Evolutionary conservation across 805 yeast species (phyloP), one percentile per base, ranked within the genome.

Genomic region (Cyberlindnera mycetangii): DNA sequence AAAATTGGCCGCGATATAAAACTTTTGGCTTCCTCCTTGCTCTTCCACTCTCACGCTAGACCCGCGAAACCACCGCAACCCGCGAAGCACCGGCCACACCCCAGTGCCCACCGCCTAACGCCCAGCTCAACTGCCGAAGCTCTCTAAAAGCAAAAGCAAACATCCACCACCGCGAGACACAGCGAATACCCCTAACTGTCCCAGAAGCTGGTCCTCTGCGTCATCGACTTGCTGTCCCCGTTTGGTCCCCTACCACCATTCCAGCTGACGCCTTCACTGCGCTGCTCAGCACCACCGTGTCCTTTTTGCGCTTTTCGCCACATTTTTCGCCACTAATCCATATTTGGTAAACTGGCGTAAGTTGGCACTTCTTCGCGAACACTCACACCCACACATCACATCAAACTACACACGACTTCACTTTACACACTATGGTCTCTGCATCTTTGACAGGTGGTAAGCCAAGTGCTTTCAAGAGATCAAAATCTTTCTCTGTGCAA

Each of bases 191-290:
- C n/a, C 15, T 28, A 22, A 32, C n/a, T n/a, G n/a, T n/a, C 22
- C 38, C n/a, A 25, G 37, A 21, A 41, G 39, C 44, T 41, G 39
- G 44, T 16, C 28, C 38, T 41, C 32, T 25, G 17, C 38, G 3
- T 35, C 17, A 27, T 33, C 20, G 32, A 28, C 9, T n/a, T 24
- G n/a, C 20, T 27, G 21, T 40, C 38, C 18, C 20, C 39, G 4
- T 33, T 31, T 39, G 22, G 41, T 10, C 28, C 34, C 39, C 6
- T 19, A 16, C 8, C 11, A 9, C 39, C 21, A 15, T n/a, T n/a
- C 19, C n/a, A 11, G 44, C 60, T 59, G 61, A 58, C 62, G 59
- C 59, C 62, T 58, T 58, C 33, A 53, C 51, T 59, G 63, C 41
- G 61, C 61, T 50, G 61, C 44, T 56, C 60, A 58, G 60, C 42